Conservation (phyloP, 768 basidiomycete species). For the Lactifluus pinguis region DNA sequence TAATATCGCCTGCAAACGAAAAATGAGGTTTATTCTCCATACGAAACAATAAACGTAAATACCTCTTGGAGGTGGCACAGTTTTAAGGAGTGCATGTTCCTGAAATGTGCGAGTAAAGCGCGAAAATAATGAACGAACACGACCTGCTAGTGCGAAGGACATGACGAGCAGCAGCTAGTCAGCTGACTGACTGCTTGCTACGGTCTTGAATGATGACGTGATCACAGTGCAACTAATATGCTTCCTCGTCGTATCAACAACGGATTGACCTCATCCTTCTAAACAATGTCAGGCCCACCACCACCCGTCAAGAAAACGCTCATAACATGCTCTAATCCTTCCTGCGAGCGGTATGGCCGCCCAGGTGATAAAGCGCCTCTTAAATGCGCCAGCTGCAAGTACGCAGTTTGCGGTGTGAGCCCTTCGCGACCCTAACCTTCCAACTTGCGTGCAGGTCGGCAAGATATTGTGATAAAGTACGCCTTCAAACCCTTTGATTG, state of each 20-base stretch:
- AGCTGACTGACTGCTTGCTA: neutral
- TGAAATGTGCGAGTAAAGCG: conserved; percentile 9
- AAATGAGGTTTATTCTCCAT: neutral
- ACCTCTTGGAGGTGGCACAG: conserved; percentile 4
- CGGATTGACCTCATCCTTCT: neutral
- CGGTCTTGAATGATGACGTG: neutral
- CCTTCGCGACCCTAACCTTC: neutral
- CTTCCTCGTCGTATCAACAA: neutral
- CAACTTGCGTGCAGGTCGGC: conserved; percentile 9
- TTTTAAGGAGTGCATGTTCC: neutral
- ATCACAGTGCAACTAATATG: neutral
- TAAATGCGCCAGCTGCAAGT: conserved; percentile 19
- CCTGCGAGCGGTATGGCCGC: conserved; percentile 1
- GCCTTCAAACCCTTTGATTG: neutral
- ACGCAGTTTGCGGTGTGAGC: neutral
- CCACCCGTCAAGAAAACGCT: conserved; percentile 15
- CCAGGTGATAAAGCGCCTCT: conserved; percentile 14
- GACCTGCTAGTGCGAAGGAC: conserved; percentile 2
- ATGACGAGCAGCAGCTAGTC: neutral
- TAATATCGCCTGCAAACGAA: conserved; percentile 36
- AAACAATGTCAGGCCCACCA: conserved; percentile 16
- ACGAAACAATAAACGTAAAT: neutral
- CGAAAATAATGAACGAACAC: neutral
- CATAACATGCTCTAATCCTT: conserved; percentile 16
- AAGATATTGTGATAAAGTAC: conserved; percentile 17